These are phyloP conservation scores for Trametes sp. DNA, from an alignment of 1,284 basidiomycete species.

Conservation along the genomic window DNA sequence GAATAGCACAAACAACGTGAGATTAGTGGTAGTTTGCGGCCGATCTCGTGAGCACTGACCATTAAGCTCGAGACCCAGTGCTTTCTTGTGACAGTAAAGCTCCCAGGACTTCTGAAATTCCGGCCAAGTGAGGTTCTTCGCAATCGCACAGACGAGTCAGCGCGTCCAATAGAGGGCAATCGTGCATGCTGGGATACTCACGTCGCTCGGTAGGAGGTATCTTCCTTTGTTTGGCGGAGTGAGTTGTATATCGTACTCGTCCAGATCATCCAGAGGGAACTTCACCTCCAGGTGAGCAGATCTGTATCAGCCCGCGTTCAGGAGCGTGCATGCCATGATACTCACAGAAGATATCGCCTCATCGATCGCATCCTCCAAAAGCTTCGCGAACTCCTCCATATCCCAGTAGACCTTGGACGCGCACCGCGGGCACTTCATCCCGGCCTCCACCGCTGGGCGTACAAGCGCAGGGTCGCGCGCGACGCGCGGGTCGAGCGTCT, in stretches of 20 bases:
- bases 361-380: constrained; percentile 19
- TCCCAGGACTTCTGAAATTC: not conserved
- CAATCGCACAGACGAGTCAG: not conserved
- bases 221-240: constrained; percentile 6
- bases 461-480: constrained; percentile 15
- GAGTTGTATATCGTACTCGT: not conserved
- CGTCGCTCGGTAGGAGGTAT: constrained; percentile 20
- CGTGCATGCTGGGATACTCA: not conserved
- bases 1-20: no score
- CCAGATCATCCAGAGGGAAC: constrained; percentile 3
- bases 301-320: not conserved
- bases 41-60: no score
- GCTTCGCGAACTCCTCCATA: constrained; percentile 23
- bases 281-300: not conserved
- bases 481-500: constrained; percentile 16
- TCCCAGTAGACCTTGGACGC: constrained; percentile 17
- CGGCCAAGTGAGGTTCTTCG: not conserved
- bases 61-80: not conserved
- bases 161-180: not conserved
- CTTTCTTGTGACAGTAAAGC: not conserved
- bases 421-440: constrained; percentile 19
- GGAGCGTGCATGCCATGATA: not conserved
- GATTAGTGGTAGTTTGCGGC: no score
- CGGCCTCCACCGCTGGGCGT: constrained; percentile 15
- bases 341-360: constrained; percentile 25